Evolutionary conservation across 1,284 basidiomycete species (phyloP).

Genomic region (Pseudozyma flocculosa): DNA sequence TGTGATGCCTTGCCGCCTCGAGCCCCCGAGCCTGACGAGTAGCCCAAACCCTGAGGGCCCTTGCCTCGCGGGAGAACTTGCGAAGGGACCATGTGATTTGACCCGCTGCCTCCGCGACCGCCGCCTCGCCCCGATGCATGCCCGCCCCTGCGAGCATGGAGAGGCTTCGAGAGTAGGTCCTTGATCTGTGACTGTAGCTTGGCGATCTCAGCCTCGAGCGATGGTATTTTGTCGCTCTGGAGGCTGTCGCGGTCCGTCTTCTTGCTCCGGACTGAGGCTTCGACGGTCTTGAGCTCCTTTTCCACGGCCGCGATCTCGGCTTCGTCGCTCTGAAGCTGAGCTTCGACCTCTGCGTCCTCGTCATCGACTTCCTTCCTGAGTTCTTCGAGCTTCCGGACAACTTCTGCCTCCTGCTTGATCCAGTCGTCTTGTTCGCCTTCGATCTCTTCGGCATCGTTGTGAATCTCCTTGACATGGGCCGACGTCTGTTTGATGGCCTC

Average conservation of each 20-base stretch:
- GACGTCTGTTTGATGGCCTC: slow-evolving; percentile 49
- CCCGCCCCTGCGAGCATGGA: neutral
- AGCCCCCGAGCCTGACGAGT: neutral
- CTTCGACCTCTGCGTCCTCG: slow-evolving; percentile 23
- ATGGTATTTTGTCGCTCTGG: slow-evolving; percentile 22
- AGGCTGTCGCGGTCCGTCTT: slow-evolving; percentile 30
- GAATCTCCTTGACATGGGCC: slow-evolving; percentile 33
- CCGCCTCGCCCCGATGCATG: neutral
- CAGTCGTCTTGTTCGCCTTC: slow-evolving; percentile 33
- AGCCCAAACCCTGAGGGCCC: neutral
- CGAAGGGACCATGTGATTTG: neutral
- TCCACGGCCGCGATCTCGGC: slow-evolving; percentile 26
- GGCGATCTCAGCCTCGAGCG: slow-evolving; percentile 22
- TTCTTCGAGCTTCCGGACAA: slow-evolving; percentile 16
- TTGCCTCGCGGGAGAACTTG: neutral
- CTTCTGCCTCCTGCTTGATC: slow-evolving; percentile 28
- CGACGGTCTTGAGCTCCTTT: slow-evolving; percentile 25
- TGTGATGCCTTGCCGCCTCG: neutral
- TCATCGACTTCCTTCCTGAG: slow-evolving; percentile 23
- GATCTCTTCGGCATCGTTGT: slow-evolving; percentile 33
- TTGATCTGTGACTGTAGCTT: slow-evolving; percentile 25
- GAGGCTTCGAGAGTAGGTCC: slow-evolving; percentile 8
- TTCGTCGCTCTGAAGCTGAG: slow-evolving; percentile 27
- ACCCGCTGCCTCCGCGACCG: neutral
- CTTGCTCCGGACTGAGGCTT: slow-evolving; percentile 14